Conservation (phyloP, 1,284 basidiomycete species). For the Cutaneotrichosporon sp. region DNA sequence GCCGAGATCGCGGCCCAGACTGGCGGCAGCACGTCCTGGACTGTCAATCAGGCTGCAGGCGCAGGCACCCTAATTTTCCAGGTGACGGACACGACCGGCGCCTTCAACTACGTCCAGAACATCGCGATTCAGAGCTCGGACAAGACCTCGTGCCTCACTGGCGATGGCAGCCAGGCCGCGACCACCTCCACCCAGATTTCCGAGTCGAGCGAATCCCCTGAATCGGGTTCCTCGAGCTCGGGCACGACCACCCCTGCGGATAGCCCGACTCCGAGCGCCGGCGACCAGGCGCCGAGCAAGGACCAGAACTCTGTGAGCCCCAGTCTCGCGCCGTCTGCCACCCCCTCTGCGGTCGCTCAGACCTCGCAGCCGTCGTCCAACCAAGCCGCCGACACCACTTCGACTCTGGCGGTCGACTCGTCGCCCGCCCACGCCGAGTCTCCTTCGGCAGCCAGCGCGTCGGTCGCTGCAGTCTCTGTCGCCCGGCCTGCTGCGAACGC, state of each 20-base stretch:
- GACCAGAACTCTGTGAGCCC: not conserved
- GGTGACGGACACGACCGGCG: constrained; percentile 40
- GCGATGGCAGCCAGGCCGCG: not conserved
- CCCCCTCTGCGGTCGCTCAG: not conserved
- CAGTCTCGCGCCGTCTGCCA: not conserved
- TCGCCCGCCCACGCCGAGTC: not conserved
- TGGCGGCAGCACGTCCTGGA: constrained; percentile 34
- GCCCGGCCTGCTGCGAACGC: not conserved
- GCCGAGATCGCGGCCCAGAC: constrained; percentile 24
- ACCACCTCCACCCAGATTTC: not conserved
- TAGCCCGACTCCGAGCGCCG: not conserved
- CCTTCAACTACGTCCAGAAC: constrained; percentile 48
- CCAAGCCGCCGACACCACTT: not conserved
- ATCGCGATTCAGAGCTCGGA: constrained; percentile 32
- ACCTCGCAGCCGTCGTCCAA: not conserved
- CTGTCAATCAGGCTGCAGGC: constrained; percentile 36
- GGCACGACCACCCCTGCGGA: not conserved
- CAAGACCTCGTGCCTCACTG: constrained; percentile 36
- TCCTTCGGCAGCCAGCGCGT: not conserved
- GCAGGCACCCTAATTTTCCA: constrained; percentile 43
- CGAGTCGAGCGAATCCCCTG: not conserved
- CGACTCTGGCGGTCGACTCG: not conserved
- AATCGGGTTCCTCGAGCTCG: not conserved
- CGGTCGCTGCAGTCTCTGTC: not conserved
- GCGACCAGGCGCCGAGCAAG: not conserved